These are phyloP conservation scores for Achaetomiella virescens DNA, from an alignment of 495 filamentous ascomycete genomes.

Conservation along the genomic window DNA sequence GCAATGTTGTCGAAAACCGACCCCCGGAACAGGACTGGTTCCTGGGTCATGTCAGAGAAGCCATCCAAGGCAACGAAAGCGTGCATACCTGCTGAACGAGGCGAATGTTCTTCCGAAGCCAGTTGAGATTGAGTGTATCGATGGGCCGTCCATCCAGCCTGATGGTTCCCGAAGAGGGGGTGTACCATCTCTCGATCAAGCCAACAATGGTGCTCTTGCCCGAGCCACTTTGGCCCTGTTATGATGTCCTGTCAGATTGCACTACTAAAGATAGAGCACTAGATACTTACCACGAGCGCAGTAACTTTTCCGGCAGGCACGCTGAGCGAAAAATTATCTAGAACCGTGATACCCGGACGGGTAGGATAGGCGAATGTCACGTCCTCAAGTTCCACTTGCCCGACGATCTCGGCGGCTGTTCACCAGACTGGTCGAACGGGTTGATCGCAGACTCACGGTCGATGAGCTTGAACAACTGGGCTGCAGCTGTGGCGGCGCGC, in stretches of 20 bases:
- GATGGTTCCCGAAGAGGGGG: constrained; percentile 50
- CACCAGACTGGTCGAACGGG: constrained; percentile 63
- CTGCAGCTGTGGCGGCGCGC: constrained; percentile 72
- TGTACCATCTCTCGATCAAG: constrained; percentile 85
- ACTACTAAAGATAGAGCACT: not conserved
- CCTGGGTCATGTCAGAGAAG: constrained; percentile 20
- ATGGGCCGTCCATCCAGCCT: constrained; percentile 49
- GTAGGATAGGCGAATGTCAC: constrained; percentile 89
- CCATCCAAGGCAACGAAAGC: not conserved
- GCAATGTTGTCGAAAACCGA: constrained; percentile 60
- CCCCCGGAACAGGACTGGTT: constrained; percentile 67
- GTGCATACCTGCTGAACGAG: constrained; percentile 52
- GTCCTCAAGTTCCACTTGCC: constrained; percentile 69
- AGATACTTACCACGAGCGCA: constrained; percentile 68
- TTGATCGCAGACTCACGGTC: constrained; percentile 76
- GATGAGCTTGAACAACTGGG: constrained; percentile 85
- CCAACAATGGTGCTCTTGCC: constrained; percentile 90
- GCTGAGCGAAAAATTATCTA: constrained; percentile 66
- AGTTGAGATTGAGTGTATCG: constrained; percentile 49
- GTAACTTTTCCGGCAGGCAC: constrained; percentile 81
- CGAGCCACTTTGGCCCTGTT: constrained; percentile 35
- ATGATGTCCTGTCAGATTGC: not conserved
- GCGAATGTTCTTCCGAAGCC: constrained; percentile 59
- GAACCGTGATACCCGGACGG: constrained; percentile 71
- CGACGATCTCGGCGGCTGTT: constrained; percentile 58